phyloP scores from a whole-genome alignment of 1,284 basidiomycete species.

The Apiotrichum gracile region DNA sequence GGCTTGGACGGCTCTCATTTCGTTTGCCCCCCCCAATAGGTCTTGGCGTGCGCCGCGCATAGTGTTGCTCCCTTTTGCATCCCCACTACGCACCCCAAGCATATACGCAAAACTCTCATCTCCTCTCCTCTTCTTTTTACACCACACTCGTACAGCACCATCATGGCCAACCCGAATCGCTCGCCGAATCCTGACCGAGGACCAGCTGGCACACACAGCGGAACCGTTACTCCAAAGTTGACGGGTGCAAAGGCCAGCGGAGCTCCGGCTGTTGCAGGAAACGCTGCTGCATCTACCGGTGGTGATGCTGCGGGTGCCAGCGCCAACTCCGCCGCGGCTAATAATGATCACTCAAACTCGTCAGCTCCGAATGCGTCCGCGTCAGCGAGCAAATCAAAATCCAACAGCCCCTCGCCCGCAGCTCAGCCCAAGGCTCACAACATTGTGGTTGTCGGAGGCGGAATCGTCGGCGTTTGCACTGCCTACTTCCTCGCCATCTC shows the following conservation, averaged over 20 bases:
- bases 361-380: not conserved
- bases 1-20: too few relatives aligned
- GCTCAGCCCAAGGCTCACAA: constrained; percentile 15
- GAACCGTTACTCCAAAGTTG: not conserved
- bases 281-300: not conserved
- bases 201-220: not conserved
- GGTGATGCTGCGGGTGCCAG: not conserved
- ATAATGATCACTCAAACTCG: not conserved
- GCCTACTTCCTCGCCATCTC: constrained; percentile 50
- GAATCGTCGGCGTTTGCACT: constrained; percentile 77
- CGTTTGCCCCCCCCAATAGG: too few relatives aligned
- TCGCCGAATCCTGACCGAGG: not conserved
- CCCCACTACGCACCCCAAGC: too few relatives aligned
- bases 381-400: not conserved
- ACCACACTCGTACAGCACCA: not conserved
- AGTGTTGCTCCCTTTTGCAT: too few relatives aligned
- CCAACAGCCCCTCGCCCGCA: not conserved
- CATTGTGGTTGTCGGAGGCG: constrained; percentile 52
- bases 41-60: too few relatives aligned
- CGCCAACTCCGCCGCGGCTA: not conserved
- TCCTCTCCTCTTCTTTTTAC: too few relatives aligned
- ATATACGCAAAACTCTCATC: too few relatives aligned
- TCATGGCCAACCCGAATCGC: not conserved
- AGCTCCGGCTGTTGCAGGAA: not conserved
- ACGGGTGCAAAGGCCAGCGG: not conserved